phyloP scores from a whole-genome alignment of 305 asterid genomes.

The Rubia peregrina region DNA sequence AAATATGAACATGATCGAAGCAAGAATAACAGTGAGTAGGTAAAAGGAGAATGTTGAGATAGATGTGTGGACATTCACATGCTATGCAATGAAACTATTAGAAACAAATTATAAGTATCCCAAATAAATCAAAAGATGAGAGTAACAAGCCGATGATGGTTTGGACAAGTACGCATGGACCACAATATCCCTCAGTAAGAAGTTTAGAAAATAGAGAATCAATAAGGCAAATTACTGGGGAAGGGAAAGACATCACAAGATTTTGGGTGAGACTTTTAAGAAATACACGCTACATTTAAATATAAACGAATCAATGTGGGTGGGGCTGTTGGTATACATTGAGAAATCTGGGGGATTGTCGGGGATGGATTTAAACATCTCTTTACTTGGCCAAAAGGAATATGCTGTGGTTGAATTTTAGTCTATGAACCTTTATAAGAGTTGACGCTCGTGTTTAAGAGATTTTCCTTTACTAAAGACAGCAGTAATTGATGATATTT shows the following conservation, averaged over 20 bases:
- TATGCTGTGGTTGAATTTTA: not conserved
- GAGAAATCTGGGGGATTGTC: not conserved
- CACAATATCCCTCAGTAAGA: not conserved
- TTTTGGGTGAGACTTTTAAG: not conserved
- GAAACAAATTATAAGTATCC: not conserved
- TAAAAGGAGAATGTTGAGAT: not conserved
- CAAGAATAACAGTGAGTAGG: not conserved
- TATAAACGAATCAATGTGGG: not conserved
- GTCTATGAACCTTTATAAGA: not conserved
- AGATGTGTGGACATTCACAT: not conserved
- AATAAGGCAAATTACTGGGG: not conserved
- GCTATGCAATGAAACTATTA: not conserved
- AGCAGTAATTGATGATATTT: not conserved
- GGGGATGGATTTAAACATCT: not conserved
- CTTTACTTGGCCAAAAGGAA: not conserved
- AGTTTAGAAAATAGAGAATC: not conserved
- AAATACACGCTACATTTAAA: not conserved
- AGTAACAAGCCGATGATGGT: not conserved
- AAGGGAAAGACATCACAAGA: not conserved
- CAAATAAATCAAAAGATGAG: no score
- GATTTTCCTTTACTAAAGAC: not conserved
- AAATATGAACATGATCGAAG: not conserved
- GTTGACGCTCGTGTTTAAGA: not conserved
- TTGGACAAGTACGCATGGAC: not conserved
- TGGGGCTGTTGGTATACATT: not conserved